Base-by-base conservation (phyloP, 2,329 filamentous ascomycete species). In the Laburnicola sp. region DNA sequence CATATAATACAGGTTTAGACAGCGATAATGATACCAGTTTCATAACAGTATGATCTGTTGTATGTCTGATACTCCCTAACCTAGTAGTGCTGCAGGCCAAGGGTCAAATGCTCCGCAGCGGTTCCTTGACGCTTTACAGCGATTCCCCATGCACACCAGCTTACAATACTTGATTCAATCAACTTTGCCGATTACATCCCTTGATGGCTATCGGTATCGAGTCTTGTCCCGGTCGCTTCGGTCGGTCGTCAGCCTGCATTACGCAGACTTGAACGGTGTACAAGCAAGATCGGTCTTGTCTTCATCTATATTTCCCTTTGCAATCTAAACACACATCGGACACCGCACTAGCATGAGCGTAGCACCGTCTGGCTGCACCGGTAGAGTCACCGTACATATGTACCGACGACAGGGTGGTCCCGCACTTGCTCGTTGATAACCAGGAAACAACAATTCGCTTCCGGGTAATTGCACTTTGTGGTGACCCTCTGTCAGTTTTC, bases 1-100 rank as follows among this genome's bases (percentile, higher is more conserved):
- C 37, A 45, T 73, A 48, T 62, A 49, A 50, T 52, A 37, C 40
- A 5, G n/a, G 27, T 44, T 11, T 50, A 53, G n/a, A n/a, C n/a
- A n/a, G n/a, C n/a, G n/a, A n/a, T n/a, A 45, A 45, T 9, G n/a
- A 45, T 36, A 27, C 22, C 42, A 36, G 2, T 45, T 36, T 45
- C 21, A 27, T 36, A n/a, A 38, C 34, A 42, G n/a, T 32, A 42
- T 16, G 4, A 21, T 26, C 37, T 26, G 38, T 16, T 2, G 25
- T 26, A 26, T n/a, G 6, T 21, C 6, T 26, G 3, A 10, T 22
- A 10, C 7, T 40, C 9, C 26, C 26, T 23, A 28, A 40, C 6
- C 25, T n/a, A n/a, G n/a, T 28, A 7, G 36, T 28, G 23, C 38
- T 40, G 23, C 22, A 39, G 37, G 10, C 37, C n/a, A n/a, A n/a